Conservation (phyloP, 306 rosid species). For the Lablab purpureus region DNA sequence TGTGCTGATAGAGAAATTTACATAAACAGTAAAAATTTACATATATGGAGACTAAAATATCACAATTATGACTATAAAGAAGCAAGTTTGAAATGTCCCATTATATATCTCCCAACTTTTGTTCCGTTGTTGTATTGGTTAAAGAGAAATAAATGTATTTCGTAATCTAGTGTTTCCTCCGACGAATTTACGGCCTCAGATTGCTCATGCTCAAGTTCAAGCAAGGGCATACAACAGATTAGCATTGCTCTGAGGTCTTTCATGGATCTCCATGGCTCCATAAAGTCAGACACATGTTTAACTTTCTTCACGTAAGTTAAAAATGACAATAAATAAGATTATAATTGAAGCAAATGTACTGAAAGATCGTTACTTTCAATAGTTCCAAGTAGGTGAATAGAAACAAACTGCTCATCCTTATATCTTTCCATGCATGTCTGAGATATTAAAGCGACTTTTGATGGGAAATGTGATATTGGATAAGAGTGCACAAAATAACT, state of each 20-base stretch:
- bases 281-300: too few species aligned
- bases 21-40: background rate
- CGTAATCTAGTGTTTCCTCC: constrained; percentile 8
- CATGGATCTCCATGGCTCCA: background rate
- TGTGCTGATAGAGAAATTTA: constrained; percentile 33
- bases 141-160: background rate
- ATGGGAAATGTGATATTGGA: too few species aligned
- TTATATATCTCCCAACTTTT: background rate
- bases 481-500: too few species aligned
- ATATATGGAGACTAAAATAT: background rate
- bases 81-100: background rate
- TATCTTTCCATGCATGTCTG: too few species aligned
- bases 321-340: background rate
- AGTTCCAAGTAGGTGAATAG: too few species aligned
- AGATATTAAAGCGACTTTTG: too few species aligned
- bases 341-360: too few species aligned
- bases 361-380: too few species aligned
- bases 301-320: too few species aligned
- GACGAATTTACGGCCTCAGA: background rate
- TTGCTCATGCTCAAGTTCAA: background rate
- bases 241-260: background rate
- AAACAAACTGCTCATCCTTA: too few species aligned
- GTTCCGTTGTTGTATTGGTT: background rate
- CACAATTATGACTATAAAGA: background rate
- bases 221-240: background rate